A percentile compares a stretch with the other conserved stretches of the same genome.
Conservation (phyloP, 2,329 filamentous ascomycete species). For the Apiospora rasikravindrae region DNA sequence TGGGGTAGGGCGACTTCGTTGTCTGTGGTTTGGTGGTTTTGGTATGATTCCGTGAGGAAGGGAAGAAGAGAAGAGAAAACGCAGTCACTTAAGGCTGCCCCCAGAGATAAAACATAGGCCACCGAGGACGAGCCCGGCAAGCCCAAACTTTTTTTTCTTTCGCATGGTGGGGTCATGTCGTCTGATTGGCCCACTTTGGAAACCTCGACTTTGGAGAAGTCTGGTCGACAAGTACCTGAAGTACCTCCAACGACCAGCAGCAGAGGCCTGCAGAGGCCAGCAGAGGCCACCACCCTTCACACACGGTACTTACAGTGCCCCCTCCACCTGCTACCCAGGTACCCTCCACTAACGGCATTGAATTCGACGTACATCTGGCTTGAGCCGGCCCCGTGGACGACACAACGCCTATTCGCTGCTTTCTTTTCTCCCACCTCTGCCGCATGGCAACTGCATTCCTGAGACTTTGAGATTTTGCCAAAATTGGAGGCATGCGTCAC, state of each 20-base stretch:
- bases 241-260: background rate
- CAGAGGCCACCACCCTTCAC: background rate
- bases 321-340: too few relatives aligned
- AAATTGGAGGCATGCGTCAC: slow-evolving; percentile 23
- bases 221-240: background rate
- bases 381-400: background rate
- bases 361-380: slow-evolving; percentile 26
- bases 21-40: slow-evolving; percentile 53
- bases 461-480: slow-evolving; percentile 17
- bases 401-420: background rate
- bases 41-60: slow-evolving; percentile 40
- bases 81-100: slow-evolving; percentile 18
- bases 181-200: slow-evolving; percentile 32
- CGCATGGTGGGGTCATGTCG: slow-evolving; percentile 29
- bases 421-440: slow-evolving; percentile 6
- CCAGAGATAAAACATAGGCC: slow-evolving; percentile 35
- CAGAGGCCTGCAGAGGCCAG: background rate
- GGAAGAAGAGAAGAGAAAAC: slow-evolving; percentile 28
- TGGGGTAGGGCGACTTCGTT: slow-evolving; percentile 67
- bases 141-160: slow-evolving; percentile 33
- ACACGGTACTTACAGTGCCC: slow-evolving; percentile 1
- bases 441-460: background rate
- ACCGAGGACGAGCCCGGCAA: slow-evolving; percentile 20
- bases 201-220: slow-evolving; percentile 23
- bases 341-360: slow-evolving; percentile 8